Base-by-base conservation (phyloP, 2,329 filamentous ascomycete species). In the Pseudonectria buxi region DNA sequence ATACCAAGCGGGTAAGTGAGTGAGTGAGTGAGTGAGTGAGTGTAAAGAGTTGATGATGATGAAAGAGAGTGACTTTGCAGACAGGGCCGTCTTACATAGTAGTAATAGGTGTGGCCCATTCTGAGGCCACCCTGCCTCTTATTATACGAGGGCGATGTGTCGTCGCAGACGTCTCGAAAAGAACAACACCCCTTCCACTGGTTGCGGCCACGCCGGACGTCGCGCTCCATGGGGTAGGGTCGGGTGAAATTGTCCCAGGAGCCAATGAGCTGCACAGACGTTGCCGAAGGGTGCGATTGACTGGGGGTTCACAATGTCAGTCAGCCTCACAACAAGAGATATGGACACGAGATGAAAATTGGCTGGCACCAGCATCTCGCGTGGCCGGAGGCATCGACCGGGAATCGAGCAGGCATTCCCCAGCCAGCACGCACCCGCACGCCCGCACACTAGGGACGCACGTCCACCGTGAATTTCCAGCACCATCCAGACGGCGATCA, bases 81-180 rank as follows among this genome's bases (percentile, higher is more conserved):
- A 31, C 22, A 28, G 22, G 15, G 31, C 25, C 31, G 29, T 72
- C 84, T 64, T 68, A 94, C 87, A 64, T 92, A 95, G 69, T 94
- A 96, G 74, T 90, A 95, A 63, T 95, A 95, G 12, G 83, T 92
- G 41, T 83, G 79, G 29, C 89, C 89, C 85, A 95, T 95, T 61
- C 83, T 92, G 45, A 95, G 72, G 34, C 84, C 89, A 39, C 88
- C 88, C 48, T 76, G 76, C 50, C 86, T 76, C 65, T 69, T 48
- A 63, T 68, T 42, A 30, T 40, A 39, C 40, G 42, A 47, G 33
- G 68, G 61, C 32, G 68, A 58, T 41, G 81, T 72, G 38, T 87
- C 86, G 61, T 94, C 86, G 51, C 81, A 87, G 50, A 86, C 79
- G 58, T 92, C 79, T 44, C 82, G 78, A 62, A 95, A 95, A 26